These are phyloP conservation scores for Candida dendrica DNA, from an alignment of 805 yeast species.

Conservation along the genomic window DNA sequence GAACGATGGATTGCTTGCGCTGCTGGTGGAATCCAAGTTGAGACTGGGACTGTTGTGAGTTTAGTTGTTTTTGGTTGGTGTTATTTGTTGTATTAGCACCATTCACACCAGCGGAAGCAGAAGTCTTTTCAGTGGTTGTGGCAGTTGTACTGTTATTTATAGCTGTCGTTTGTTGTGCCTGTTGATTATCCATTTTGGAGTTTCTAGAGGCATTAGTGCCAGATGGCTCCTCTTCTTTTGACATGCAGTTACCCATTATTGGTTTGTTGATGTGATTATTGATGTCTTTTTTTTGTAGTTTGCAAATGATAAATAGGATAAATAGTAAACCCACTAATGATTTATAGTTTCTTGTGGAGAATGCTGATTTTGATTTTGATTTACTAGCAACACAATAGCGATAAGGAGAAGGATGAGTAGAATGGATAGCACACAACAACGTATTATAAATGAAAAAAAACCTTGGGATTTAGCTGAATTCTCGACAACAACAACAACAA, in stretches of 20 bases:
- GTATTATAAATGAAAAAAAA: too few relatives aligned
- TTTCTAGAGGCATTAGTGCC: neutral
- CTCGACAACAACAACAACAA: too few relatives aligned
- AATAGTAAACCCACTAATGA: too few relatives aligned
- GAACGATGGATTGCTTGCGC: constrained; percentile 16
- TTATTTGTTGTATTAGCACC: neutral
- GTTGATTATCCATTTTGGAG: neutral
- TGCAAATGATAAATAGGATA: too few relatives aligned
- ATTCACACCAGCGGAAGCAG: neutral
- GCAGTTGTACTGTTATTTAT: too few relatives aligned
- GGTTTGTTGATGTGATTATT: neutral
- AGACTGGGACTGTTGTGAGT: neutral
- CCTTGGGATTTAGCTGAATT: too few relatives aligned
- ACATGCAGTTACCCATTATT: constrained; percentile 16
- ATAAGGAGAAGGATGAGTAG: too few relatives aligned
- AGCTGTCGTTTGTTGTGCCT: neutral
- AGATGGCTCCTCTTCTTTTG: constrained; percentile 9
- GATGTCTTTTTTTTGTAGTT: too few relatives aligned
- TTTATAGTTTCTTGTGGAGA: too few relatives aligned
- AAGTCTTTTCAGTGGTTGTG: neutral
- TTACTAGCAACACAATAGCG: too few relatives aligned
- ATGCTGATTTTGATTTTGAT: too few relatives aligned
- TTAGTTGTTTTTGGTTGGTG: neutral
- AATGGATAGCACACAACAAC: too few relatives aligned
- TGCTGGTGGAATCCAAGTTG: constrained; percentile 1